Evolutionary conservation across 371 early-diverging fungal species (phyloP), one percentile per base, ranked within the genome.

Genomic region (Mortierella sp.): DNA sequence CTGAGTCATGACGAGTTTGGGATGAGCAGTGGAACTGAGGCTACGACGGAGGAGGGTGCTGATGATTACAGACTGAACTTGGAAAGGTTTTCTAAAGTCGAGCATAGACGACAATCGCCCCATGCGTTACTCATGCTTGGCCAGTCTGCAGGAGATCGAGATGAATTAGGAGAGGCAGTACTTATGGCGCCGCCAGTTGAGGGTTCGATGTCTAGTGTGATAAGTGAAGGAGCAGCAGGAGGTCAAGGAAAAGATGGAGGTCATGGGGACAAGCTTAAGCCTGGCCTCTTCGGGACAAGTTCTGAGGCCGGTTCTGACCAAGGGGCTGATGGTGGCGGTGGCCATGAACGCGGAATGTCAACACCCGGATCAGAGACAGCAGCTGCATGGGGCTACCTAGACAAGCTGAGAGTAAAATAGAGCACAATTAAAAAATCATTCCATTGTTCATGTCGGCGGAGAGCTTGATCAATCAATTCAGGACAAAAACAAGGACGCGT

Each of bases 51-150:
- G 8, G 16, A 48, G 13, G 19, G 37, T 19, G 1, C 21, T 21
- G 64, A 64, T 19, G 37, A 64, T 21, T 64, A 37, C 21, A 19
- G 19, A 28, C 28, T 26, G 34, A 40, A 69, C 40, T 3, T 71
- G 19, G 76, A 76, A 34, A 70, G 44, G 74, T 46, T 73, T 59
- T 67, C 73, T 14, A 78, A 74, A 46, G 54, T 48, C 0, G 79
- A 78, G 74, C 31, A 74, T 9, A 28, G n/a, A 19, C 73, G 79
- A 10, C 73, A 78, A 44, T 78, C 79, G 10, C 79, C 79, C 19
- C 79, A 78, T n/a, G 79, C 79, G 11, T 16, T 76, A 46, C 26
- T 59, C 2, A 21, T 19, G 5, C 28, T 34, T 16, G 43, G 28
- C 21, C 53, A 37, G 2, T 8, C 34, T 31, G 70, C 43, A 46